Percentiles rank a stretch among this genome's conserved stretches.
Conservation (phyloP, 108 stramenopile genomes). For the Ochromonas danica region DNA sequence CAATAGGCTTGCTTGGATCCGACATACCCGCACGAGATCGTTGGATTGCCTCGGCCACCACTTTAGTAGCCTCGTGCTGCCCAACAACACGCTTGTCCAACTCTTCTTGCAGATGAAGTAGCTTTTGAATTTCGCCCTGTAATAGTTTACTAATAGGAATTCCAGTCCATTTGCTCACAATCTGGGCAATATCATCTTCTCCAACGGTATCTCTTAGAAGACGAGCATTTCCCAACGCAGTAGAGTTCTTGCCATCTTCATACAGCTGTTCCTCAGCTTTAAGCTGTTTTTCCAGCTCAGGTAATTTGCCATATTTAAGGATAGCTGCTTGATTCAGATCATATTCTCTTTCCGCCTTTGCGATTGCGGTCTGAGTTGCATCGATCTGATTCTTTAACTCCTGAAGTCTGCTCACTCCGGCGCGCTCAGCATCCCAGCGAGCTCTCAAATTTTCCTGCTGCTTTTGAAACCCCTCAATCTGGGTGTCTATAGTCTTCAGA, state of each 20-base stretch:
- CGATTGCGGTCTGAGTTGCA: slow-evolving; percentile 69
- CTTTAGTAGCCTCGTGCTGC: slow-evolving; percentile 76
- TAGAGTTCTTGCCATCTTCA: slow-evolving; percentile 63
- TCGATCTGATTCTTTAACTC: slow-evolving; percentile 77
- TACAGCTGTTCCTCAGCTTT: slow-evolving; percentile 74
- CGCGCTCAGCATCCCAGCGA: slow-evolving; percentile 80
- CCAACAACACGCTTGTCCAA: slow-evolving; percentile 76
- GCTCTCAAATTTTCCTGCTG: slow-evolving; percentile 66
- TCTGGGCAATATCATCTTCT: slow-evolving; percentile 84
- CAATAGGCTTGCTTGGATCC: slow-evolving; percentile 76
- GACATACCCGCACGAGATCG: slow-evolving; percentile 76
- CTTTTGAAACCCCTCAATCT: slow-evolving; percentile 60
- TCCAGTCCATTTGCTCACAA: slow-evolving; percentile 82
- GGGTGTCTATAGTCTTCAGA: background rate
- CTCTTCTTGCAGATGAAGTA: slow-evolving; percentile 77
- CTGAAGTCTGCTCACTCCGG: slow-evolving; percentile 57
- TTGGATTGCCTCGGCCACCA: slow-evolving; percentile 80
- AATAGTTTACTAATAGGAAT: slow-evolving; percentile 81
- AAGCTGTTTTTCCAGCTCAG: slow-evolving; percentile 73
- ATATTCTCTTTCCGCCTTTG: slow-evolving; percentile 78
- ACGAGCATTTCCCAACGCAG: slow-evolving; percentile 44
- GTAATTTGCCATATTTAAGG: slow-evolving; percentile 84
- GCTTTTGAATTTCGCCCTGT: slow-evolving; percentile 76
- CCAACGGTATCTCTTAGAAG: slow-evolving; percentile 78
- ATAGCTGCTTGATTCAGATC: slow-evolving; percentile 87